Conservation (phyloP, 2,329 filamentous ascomycete genomes). For the Aspergillus cejpii region DNA sequence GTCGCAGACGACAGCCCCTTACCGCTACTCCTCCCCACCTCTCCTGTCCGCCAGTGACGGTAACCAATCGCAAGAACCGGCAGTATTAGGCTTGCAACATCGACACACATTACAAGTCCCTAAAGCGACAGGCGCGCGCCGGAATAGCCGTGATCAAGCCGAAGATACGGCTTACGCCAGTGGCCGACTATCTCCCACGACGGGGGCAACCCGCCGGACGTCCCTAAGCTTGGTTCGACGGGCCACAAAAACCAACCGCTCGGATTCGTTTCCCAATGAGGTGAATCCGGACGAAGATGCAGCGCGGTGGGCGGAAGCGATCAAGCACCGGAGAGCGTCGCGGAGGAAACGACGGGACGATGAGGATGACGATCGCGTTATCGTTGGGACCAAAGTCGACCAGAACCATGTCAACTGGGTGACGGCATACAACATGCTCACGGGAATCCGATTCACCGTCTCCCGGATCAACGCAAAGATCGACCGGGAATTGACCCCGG, state of each 20-base stretch:
- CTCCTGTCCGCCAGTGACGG: slow-evolving; percentile 54
- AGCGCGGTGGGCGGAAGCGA: slow-evolving; percentile 83
- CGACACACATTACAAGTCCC: slow-evolving; percentile 86
- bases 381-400: slow-evolving; percentile 96
- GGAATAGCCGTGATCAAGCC: slow-evolving; percentile 58
- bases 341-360: slow-evolving; percentile 78
- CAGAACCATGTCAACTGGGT: slow-evolving; percentile 96
- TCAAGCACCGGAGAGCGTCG: slow-evolving; percentile 83
- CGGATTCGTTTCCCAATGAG: slow-evolving; percentile 77
- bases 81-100: slow-evolving; percentile 60
- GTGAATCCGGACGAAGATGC: slow-evolving; percentile 83
- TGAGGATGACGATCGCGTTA: slow-evolving; percentile 80
- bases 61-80: slow-evolving; percentile 48
- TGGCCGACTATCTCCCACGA: slow-evolving; percentile 73
- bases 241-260: slow-evolving; percentile 76
- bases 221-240: slow-evolving; percentile 78
- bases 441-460: slow-evolving; percentile 93
- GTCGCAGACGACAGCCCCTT: slow-evolving; percentile 22
- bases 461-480: slow-evolving; percentile 95
- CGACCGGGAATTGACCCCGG: slow-evolving; percentile 79
- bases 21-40: slow-evolving; percentile 38
- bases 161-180: slow-evolving; percentile 60
- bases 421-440: slow-evolving; percentile 99
- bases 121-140: slow-evolving; percentile 55
- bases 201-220: slow-evolving; percentile 60